A percentile compares a stretch with the other conserved stretches of the same genome.
Evolutionary conservation across 2,329 filamentous ascomycete species (phyloP).

Genomic region (Penicillium frequentans): DNA sequence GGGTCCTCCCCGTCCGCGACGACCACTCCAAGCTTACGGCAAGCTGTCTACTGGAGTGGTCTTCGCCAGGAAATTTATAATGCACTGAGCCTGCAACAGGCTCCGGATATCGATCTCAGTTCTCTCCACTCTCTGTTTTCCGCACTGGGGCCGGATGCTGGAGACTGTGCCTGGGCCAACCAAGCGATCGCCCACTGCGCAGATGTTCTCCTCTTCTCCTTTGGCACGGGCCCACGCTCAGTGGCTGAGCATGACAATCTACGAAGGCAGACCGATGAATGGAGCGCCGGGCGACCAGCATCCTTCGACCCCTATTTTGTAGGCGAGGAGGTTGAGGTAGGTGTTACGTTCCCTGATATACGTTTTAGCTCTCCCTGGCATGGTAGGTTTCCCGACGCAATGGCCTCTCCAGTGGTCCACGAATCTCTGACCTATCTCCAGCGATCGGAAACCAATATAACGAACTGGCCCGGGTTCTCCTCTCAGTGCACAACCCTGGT

Average conservation of each 20-base stretch:
- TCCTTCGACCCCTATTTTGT: slow-evolving; percentile 26
- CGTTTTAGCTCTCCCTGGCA: slow-evolving; percentile 25
- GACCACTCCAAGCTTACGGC: slow-evolving; percentile 27
- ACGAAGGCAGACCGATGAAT: slow-evolving; percentile 17
- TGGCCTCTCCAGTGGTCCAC: not conserved
- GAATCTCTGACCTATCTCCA: not conserved
- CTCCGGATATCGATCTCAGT: slow-evolving; percentile 25
- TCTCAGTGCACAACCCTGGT: slow-evolving; percentile 17
- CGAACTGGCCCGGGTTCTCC: slow-evolving; percentile 18
- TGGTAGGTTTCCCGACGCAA: slow-evolving; percentile 13
- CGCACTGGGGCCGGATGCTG: slow-evolving; percentile 37
- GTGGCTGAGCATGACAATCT: slow-evolving; percentile 16
- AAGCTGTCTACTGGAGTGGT: slow-evolving; percentile 28
- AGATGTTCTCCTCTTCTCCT: slow-evolving; percentile 27
- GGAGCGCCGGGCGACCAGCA: slow-evolving; percentile 17
- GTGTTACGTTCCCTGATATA: slow-evolving; percentile 21
- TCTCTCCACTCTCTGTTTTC: slow-evolving; percentile 28
- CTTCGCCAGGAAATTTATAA: slow-evolving; percentile 37
- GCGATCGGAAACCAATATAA: slow-evolving; percentile 26
- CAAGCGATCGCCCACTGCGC: slow-evolving; percentile 37
- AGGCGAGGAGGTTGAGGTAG: slow-evolving; percentile 15
- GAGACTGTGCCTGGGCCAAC: slow-evolving; percentile 45
- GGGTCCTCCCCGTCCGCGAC: slow-evolving; percentile 26
- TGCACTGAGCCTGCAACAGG: slow-evolving; percentile 27
- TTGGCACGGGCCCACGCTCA: slow-evolving; percentile 16